Evolutionary conservation across 208 protist species (phyloP), one percentile per base, ranked within the genome.

Genomic region (Vickermania spadyakhi): DNA sequence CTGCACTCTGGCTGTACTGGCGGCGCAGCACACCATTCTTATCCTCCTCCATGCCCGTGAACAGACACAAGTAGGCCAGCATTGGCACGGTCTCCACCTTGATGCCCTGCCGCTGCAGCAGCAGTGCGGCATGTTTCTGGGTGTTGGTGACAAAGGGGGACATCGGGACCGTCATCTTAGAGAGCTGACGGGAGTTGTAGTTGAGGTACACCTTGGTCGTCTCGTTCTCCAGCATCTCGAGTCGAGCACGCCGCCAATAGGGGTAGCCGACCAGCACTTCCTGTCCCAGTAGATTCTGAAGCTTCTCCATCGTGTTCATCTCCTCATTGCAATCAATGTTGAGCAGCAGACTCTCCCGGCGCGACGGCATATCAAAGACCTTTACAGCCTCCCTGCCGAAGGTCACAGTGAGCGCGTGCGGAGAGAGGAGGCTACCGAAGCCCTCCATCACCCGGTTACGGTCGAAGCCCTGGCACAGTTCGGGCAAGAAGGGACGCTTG

Each of bases 221-320:
- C 57, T 58, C 73, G 64, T 93, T 79, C 57, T 72, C 82, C 28
- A 96, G 60, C 2, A 72, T 68, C n/a, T 72, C 70, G 23, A 96
- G 66, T 61, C 86, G 81, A 23, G 85, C 90, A 31, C 85, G 75
- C 67, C 89, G 91, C 70, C 88, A 92, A 62, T 93, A 81, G 51
- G 90, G 90, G 62, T 86, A 96, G 28, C 82, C 90, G 21, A 93
- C 84, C 21, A 90, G 70, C 41, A 96, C 76, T 66, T 91, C 84
- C 56, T 85, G 72, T 28, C 84, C 85, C 25, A 94, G 58, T 27
- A 93, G 70, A 5, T 55, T 23, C 21, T 55, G 13, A 7, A 55
- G 21, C n/a, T 29, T 4, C 14, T 25, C 27, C 22, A 21, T 11
- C 29, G 11, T 18, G 30, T 14, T n/a, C 18, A 26, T 2, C 66